Base-by-base conservation (phyloP, 768 basidiomycete species). In the Daedalea quercina region DNA sequence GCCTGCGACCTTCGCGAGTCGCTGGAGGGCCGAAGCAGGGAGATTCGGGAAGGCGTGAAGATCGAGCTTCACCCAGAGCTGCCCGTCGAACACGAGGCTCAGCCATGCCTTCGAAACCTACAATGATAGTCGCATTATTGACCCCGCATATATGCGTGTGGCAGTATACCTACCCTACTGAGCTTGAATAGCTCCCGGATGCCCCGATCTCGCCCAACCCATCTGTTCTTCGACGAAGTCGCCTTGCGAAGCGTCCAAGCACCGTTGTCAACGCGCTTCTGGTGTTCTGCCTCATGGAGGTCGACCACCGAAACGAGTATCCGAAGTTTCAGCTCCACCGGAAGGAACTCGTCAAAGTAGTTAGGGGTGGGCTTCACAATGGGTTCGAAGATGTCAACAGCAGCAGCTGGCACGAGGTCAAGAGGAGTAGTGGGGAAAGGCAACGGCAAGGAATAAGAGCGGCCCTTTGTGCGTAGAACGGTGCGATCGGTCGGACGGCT, bases 61-160 rank as follows among this genome's bases (percentile, higher is more conserved):
- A 63, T 88, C 77, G 31, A 90, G 71, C 52, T 76, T 63, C 42
- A 69, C 61, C 93, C 93, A 94, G n/a, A 94, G 75, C 61, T 92
- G 88, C 13, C 92, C 92, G 65, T 95, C 93, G 59, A 85, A 82
- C 23, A 84, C 81, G 35, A 94, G 78, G 2, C 70, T 65, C 49
- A 79, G 82, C 91, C 92, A 95, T 9, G 73, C 62, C 63, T 79
- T 86, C 25, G 86, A 93, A 11, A 91, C 86, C 88, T 92, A 51
- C 42, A 46, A 60, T 42, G 56, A 60, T 34, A 42, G 26, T 13
- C n/a, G 50, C 57, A 47, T 51, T 28, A 52, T 50, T 48, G 55
- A 52, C 1, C 0, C 33, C 44, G 49, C 47, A 49, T 47, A 20
- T 28, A 34, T 45, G 24, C 42, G 26, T 19, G 31, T 15, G 9